Evolutionary conservation across 305 asterid species (phyloP).

Genomic region (Fraxinus nigra): DNA sequence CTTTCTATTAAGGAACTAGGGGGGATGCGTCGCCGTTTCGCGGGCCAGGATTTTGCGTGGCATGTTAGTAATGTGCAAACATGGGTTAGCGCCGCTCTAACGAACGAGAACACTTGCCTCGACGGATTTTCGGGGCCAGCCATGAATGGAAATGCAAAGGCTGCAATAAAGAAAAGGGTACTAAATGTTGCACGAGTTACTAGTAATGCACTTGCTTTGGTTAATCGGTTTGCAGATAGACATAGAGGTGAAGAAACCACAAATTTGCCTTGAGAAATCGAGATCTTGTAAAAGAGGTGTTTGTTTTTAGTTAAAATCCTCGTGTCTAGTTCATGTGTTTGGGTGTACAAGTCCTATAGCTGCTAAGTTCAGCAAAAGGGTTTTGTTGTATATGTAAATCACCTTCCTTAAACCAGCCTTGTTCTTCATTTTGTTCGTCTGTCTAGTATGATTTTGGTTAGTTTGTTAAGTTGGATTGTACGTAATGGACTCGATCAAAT

Average conservation of each 20-base stretch:
- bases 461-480: not conserved
- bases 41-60: slow-evolving; percentile 47
- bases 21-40: slow-evolving; percentile 21
- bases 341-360: not conserved
- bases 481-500: not conserved
- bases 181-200: slow-evolving; percentile 44
- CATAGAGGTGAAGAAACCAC: not conserved
- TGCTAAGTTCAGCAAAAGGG: not conserved
- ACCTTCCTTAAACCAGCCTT: not conserved
- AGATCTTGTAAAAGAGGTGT: not conserved
- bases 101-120: slow-evolving; percentile 51
- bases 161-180: slow-evolving; percentile 34
- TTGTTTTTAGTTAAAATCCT: not conserved
- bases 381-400: not conserved
- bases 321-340: not conserved
- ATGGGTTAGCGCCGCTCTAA: slow-evolving; percentile 76
- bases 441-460: not conserved
- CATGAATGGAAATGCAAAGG: slow-evolving; percentile 43
- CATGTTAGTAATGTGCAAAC: slow-evolving; percentile 68
- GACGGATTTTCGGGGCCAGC: slow-evolving; percentile 38
- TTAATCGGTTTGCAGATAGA: slow-evolving; percentile 46
- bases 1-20: slow-evolving; percentile 54
- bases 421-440: not conserved
- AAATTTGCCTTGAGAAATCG: not conserved
- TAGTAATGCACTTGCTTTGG: slow-evolving; percentile 56